Evolutionary conservation across 208 protist species (phyloP).

Genomic region (Acanthamoeba royreba): DNA sequence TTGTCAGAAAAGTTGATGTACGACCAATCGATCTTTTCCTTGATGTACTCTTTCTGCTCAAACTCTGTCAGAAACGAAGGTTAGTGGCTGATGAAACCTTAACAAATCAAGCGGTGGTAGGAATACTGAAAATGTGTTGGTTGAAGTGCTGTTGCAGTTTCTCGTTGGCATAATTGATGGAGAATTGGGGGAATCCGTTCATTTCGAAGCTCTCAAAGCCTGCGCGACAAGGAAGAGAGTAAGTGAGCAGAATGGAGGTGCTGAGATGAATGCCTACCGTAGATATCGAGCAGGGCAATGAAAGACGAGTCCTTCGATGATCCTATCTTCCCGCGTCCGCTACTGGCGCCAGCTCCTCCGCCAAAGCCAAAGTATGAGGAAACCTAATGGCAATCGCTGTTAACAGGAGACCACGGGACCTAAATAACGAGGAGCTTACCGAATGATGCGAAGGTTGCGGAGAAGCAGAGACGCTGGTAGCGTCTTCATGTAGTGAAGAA

Average conservation of each 20-base stretch:
- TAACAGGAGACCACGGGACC: background rate
- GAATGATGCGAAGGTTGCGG: background rate
- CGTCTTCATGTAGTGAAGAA: slow-evolving; percentile 80
- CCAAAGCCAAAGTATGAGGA: background rate
- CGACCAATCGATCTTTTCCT: slow-evolving; percentile 74
- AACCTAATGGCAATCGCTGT: background rate
- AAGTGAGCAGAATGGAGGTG: too few relatives aligned
- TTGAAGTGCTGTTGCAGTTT: slow-evolving; percentile 93
- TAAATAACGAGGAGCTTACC: background rate
- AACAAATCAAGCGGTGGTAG: background rate
- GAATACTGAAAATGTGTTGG: slow-evolving; percentile 81
- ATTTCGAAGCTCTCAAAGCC: slow-evolving; percentile 92
- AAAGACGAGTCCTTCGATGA: background rate
- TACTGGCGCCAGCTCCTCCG: background rate
- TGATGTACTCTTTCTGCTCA: slow-evolving; percentile 68
- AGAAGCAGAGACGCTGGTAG: background rate
- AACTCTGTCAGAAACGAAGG: background rate
- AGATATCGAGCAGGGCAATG: slow-evolving; percentile 86
- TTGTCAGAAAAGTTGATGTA: slow-evolving; percentile 82
- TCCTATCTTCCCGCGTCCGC: background rate
- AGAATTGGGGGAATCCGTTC: slow-evolving; percentile 90
- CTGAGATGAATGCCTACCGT: slow-evolving; percentile 72
- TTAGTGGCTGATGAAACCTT: background rate
- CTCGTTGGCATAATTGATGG: slow-evolving; percentile 99
- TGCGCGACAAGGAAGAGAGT: background rate